Conservation (phyloP, 163 green algal species). For the Scenedesmus sp. region DNA sequence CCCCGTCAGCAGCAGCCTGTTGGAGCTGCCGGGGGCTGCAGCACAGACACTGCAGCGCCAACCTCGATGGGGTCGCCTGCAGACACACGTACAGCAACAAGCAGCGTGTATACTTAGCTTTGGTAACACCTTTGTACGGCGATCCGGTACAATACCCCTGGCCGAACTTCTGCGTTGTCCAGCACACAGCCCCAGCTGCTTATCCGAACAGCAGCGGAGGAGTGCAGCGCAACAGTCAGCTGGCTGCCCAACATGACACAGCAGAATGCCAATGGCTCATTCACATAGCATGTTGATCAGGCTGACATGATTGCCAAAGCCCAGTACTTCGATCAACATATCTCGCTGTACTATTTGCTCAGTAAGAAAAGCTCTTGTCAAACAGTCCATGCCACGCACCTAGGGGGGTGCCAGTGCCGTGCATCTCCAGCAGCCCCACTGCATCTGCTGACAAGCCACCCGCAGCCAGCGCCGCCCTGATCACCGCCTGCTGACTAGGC, state of each 20-base stretch:
- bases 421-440: conserved; percentile 69
- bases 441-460: conserved; percentile 42
- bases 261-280: neutral
- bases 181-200: too few relatives aligned
- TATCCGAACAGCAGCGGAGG: neutral
- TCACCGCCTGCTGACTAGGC: conserved; percentile 79
- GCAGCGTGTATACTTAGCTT: too few relatives aligned
- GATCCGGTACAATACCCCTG: too few relatives aligned
- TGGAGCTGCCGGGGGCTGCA: conserved; percentile 12
- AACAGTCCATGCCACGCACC: conserved; percentile 70
- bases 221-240: neutral
- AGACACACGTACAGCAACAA: neutral
- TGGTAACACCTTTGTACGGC: too few relatives aligned
- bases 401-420: conserved; percentile 78
- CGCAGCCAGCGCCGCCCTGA: conserved; percentile 62
- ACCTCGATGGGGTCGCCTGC: conserved; percentile 55
- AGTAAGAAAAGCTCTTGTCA: neutral
- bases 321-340: too few relatives aligned
- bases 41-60: conserved; percentile 30
- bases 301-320: neutral
- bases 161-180: too few relatives aligned
- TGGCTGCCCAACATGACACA: neutral
- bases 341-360: conserved; percentile 54
- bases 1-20: conserved; percentile 60
- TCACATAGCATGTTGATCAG: neutral